A percentile compares a stretch with the other conserved stretches of the same genome.
These are phyloP conservation scores for Brassica juncea DNA, from an alignment of 345 rosid species.

Conservation along the genomic window DNA sequence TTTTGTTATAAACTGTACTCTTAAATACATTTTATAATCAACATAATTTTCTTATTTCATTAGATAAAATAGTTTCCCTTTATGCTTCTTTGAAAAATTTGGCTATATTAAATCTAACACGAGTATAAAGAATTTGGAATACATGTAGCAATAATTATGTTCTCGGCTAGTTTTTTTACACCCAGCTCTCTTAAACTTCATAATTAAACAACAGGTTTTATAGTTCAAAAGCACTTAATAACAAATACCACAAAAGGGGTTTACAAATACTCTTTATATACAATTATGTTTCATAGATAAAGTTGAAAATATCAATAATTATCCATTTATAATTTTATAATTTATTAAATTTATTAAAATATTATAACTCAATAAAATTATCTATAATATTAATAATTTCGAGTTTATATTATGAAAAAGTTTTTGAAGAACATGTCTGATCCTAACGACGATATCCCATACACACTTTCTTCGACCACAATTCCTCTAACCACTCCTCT, in stretches of 20 bases:
- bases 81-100: too few relatives aligned
- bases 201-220: not conserved
- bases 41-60: not conserved
- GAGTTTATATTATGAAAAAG: too few relatives aligned
- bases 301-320: not conserved
- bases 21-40: not conserved
- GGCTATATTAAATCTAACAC: not conserved
- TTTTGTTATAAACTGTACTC: too few relatives aligned
- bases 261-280: not conserved
- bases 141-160: not conserved
- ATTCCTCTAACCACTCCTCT: too few relatives aligned
- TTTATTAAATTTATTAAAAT: too few relatives aligned
- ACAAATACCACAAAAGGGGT: not conserved
- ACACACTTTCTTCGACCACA: too few relatives aligned
- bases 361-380: too few relatives aligned
- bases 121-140: not conserved
- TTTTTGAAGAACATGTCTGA: too few relatives aligned
- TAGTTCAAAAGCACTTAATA: not conserved
- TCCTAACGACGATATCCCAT: too few relatives aligned
- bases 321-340: not conserved
- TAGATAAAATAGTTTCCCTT: too few relatives aligned
- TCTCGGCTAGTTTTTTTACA: not conserved
- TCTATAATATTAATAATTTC: too few relatives aligned
- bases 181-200: not conserved
- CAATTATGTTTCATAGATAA: not conserved